Conservation (phyloP, 441 rosid genomes). For the Populus hybrid region DNA sequence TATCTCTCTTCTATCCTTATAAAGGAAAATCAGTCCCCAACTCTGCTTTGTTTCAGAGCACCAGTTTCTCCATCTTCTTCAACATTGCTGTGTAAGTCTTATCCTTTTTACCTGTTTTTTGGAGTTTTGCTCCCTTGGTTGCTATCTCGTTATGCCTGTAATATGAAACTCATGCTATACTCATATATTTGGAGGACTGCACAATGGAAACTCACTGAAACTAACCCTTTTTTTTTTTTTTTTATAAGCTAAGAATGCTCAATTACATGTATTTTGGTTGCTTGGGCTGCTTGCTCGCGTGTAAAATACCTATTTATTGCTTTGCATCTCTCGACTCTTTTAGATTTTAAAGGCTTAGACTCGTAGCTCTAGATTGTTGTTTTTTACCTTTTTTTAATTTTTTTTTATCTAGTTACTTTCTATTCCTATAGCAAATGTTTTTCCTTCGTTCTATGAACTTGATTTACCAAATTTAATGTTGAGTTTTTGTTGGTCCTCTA, state of each 20-base stretch:
- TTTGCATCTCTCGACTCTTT: background rate
- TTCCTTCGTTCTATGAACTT: background rate
- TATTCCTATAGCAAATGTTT: background rate
- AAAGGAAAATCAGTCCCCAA: constrained; percentile 76
- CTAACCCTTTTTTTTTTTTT: background rate
- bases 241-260: background rate
- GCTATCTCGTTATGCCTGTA: background rate
- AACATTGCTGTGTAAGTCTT: constrained; percentile 76
- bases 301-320: background rate
- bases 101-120: background rate
- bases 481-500: background rate
- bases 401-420: background rate
- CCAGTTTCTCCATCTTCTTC: constrained; percentile 69
- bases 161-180: background rate
- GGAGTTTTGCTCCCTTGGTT: background rate
- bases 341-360: background rate
- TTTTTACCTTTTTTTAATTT: background rate
- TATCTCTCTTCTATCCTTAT: constrained; percentile 80
- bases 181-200: background rate
- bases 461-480: background rate
- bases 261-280: background rate
- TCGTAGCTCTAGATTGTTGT: background rate
- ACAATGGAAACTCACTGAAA: background rate
- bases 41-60: constrained; percentile 61
- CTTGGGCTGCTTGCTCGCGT: background rate